A percentile compares a stretch with the other conserved stretches of the same genome.
Conservation (phyloP, 2,329 filamentous ascomycete genomes). For the Botrytis medusae region DNA sequence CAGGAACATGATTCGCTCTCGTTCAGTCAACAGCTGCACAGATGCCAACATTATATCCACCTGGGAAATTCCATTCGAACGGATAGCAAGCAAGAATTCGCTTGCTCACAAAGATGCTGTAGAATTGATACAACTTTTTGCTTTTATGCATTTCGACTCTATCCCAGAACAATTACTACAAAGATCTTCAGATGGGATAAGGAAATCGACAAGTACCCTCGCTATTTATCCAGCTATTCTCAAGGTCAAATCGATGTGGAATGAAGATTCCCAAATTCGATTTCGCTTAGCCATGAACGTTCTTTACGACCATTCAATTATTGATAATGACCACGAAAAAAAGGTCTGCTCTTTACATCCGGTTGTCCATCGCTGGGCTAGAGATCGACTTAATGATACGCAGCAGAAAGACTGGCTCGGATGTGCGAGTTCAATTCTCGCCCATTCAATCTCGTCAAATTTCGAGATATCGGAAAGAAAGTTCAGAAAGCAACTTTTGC, state of each 20-base stretch:
- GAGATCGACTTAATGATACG: constrained; percentile 32
- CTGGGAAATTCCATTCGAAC: constrained; percentile 23
- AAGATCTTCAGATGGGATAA: constrained; percentile 27
- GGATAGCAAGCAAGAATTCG: constrained; percentile 22
- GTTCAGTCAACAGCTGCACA: not conserved
- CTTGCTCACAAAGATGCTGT: constrained; percentile 31
- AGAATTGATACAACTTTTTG: constrained; percentile 22
- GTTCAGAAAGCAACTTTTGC: constrained; percentile 32
- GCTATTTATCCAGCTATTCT: constrained; percentile 12
- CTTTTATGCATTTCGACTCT: constrained; percentile 24
- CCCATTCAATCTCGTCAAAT: constrained; percentile 22
- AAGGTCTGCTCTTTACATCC: constrained; percentile 35
- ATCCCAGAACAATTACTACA: constrained; percentile 19
- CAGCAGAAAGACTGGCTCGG: not conserved
- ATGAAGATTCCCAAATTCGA: constrained; percentile 30
- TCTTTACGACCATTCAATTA: constrained; percentile 32
- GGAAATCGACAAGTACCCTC: not conserved
- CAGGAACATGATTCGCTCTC: not conserved
- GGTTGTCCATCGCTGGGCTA: constrained; percentile 40
- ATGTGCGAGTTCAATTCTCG: constrained; percentile 14
- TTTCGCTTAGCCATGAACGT: constrained; percentile 30
- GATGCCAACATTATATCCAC: constrained; percentile 23
- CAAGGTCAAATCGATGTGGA: constrained; percentile 28
- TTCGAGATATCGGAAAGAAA: constrained; percentile 23
- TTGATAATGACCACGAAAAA: constrained; percentile 23